Base-by-base conservation (phyloP, 805 yeast genomes). In the Wickerhamomyces ciferrii region DNA sequence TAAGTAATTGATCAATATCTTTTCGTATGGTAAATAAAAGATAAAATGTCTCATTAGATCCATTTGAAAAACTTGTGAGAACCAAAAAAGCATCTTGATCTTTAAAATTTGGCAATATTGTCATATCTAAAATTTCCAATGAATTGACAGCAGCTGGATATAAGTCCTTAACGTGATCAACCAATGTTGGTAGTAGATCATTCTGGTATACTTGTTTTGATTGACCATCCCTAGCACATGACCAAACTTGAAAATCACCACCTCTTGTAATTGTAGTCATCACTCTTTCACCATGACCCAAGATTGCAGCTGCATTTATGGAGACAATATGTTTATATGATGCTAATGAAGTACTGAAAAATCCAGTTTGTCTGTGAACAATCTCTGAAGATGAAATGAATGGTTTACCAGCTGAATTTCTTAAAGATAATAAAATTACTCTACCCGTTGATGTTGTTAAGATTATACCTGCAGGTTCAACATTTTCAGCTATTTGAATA, bases 381-480 rank as follows among this genome's bases (percentile, higher is more conserved):
- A 63, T 53, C 20, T 58, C 61, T 19, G 54, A 48, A 4, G 50
- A 43, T 20, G 53, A 48, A 13, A 76, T 55, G 14, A 59, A 57
- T 1, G 87, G 81, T 54, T 79, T 83, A 29, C 95, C 92, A 32
- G 77, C 70, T 41, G 78, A 70, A 61, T 89, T 94, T 50, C 84
- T 76, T 29, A 90, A 67, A 0, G 83, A 70, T 2, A 88, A 58
- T 39, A 87, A 68, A 6, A 83, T 61, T 39, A 84, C 78, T 49
- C 91, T 71, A 21, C 88, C 88, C 50, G 76, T 68, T 4, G 86
- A 78, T 0, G 97, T 88, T 8, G 89, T 77, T 9, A 84, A 58
- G 0, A 84, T 70, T 5, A 88, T 69, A 2, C 96, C 96, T 1
- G 85, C 79, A 0, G 94, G 91, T 52, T 82, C 88, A 11, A 84